A percentile compares a stretch with the other conserved stretches of the same genome.
Evolutionary conservation across 192 early-diverging fungal species (phyloP).

Genomic region (Coemansia aciculifera): DNA sequence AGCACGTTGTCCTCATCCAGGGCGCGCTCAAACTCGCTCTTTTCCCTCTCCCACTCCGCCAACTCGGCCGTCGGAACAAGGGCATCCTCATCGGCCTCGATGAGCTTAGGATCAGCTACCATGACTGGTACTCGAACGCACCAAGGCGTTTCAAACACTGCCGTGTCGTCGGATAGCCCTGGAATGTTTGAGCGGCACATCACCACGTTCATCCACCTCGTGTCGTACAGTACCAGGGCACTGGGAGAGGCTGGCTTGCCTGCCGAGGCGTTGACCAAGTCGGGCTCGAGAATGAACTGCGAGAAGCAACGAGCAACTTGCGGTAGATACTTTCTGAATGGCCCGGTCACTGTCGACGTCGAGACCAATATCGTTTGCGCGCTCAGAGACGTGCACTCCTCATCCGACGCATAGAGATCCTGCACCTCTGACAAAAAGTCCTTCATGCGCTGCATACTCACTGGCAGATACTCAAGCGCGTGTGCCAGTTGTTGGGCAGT

Average conservation of each 20-base stretch:
- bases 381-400: constrained; percentile 33
- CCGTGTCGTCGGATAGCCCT: constrained; percentile 35
- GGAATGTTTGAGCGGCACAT: constrained; percentile 28
- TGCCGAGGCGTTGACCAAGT: constrained; percentile 9
- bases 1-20: constrained; percentile 55
- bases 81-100: constrained; percentile 34
- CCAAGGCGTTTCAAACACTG: constrained; percentile 54
- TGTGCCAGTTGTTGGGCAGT: constrained; percentile 51
- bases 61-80: constrained; percentile 49
- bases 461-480: constrained; percentile 50
- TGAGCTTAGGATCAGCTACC: constrained; percentile 29
- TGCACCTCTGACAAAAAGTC: constrained; percentile 46
- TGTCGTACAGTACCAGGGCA: constrained; percentile 52
- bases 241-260: constrained; percentile 33
- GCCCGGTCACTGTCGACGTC: constrained; percentile 40
- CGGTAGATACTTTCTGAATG: constrained; percentile 47
- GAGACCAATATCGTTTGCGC: constrained; percentile 43
- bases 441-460: constrained; percentile 45
- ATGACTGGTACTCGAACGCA: constrained; percentile 29
- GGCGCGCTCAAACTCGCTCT: constrained; percentile 55
- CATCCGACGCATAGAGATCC: constrained; percentile 42
- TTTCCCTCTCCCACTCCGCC: constrained; percentile 44
- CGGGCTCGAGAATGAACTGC: constrained; percentile 45
- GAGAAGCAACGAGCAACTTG: constrained; percentile 42
- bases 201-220: constrained; percentile 47